Evolutionary conservation across 1,284 basidiomycete genomes (phyloP), one percentile per base, ranked within the genome.

Genomic region (Moniliophthora roreri): DNA sequence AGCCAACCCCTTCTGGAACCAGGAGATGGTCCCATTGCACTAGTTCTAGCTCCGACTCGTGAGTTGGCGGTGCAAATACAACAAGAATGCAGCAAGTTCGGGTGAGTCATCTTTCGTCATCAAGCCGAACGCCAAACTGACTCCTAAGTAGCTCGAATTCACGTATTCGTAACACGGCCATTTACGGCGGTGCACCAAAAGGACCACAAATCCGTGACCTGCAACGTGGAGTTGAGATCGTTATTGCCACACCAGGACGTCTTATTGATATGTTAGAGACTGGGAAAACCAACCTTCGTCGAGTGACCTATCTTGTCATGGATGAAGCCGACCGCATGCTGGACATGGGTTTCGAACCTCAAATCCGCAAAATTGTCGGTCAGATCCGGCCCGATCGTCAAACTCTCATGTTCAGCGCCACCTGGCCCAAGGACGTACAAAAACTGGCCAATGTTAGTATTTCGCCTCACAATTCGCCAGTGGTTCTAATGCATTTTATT

Each of bases 391-490:
- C 95, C 38, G 95, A 98, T 76, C 87, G 94, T 67, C 95, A 98
- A 69, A 95, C 93, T 1, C 80, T 95, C 56, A 93, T 95, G 85
- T 99, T 99, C 80, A 98, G 95, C 53, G 96, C 96, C 21, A 99
- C 97, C 20, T 99, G 96, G 96, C 96, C 96, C 32, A 98, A 98
- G 76, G 96, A 99, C 66, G 97, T 99, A 3, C 96, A 99, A 77
- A 93, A 95, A 64, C 84, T 99, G 58, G 96, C 96, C 37, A 88
- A 85, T 65, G 89, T 91, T 63, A 53, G 73, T 66, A 2, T 39
- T 42, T 21, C 24, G 20, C 23, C 36, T 42, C 15, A 18, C 28
- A 9, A 2, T 20, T 16, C 13, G 23, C 18, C 4, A 37, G 9
- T 28, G n/a, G n/a, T 16, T 54, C 60, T 18, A 59, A 50, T 54